Percentiles rank a stretch among this genome's conserved stretches.
phyloP scores from a whole-genome alignment of 768 basidiomycete species.

The Rickenella mellea region DNA sequence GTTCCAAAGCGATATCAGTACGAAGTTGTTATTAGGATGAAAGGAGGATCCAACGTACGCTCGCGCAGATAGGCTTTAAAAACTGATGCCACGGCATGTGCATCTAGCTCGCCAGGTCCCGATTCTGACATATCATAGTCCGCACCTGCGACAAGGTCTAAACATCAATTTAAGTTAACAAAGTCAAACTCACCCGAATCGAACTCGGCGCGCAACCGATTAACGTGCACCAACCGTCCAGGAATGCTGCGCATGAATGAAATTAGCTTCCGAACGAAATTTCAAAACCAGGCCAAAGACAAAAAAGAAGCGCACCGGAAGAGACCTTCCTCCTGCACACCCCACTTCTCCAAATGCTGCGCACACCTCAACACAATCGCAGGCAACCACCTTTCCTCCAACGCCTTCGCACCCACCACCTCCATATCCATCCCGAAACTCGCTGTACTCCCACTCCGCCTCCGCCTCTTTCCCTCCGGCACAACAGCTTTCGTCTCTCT shows the following conservation, averaged over 20 bases:
- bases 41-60: slow-evolving; percentile 42
- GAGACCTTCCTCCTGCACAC: slow-evolving; percentile 77
- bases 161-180: slow-evolving; percentile 2
- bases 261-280: slow-evolving; percentile 1
- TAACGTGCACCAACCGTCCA: slow-evolving; percentile 75
- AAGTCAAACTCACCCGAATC: slow-evolving; percentile 48
- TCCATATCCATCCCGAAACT: slow-evolving; percentile 3
- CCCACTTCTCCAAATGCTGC: slow-evolving; percentile 76
- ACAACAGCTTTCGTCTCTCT: slow-evolving; percentile 41
- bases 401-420: slow-evolving; percentile 8
- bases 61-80: slow-evolving; percentile 92
- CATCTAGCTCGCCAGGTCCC: slow-evolving; percentile 81
- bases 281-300: neutral
- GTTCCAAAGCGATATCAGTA: slow-evolving; percentile 5
- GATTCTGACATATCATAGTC: slow-evolving; percentile 78
- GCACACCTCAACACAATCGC: slow-evolving; percentile 76
- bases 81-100: slow-evolving; percentile 86
- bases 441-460: slow-evolving; percentile 1
- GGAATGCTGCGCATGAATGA: slow-evolving; percentile 44
- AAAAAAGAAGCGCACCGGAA: slow-evolving; percentile 50
- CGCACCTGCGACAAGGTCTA: slow-evolving; percentile 40
- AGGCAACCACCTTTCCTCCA: slow-evolving; percentile 37
- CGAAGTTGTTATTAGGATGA: slow-evolving; percentile 2
- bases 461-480: slow-evolving; percentile 5
- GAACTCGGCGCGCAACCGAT: slow-evolving; percentile 68